Conservation (phyloP, 371 early-diverging fungal species). For the Paramicrosporidium saccamoebae region DNA sequence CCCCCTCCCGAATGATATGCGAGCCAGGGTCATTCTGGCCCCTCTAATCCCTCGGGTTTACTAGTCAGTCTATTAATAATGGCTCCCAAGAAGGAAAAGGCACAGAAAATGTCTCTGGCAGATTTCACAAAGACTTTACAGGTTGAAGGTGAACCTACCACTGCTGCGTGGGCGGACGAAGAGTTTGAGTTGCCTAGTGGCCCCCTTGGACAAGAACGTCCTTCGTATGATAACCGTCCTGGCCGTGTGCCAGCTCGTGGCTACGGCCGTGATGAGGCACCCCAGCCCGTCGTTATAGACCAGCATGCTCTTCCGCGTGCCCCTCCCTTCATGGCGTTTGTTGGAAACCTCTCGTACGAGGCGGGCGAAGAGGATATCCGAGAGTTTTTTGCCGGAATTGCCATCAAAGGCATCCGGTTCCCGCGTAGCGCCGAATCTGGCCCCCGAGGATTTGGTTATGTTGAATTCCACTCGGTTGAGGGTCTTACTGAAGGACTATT, state of each 20-base stretch:
- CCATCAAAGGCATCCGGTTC: constrained; percentile 18
- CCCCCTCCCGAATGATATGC: no score
- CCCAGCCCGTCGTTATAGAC: constrained; percentile 16
- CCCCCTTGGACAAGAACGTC: constrained; percentile 6
- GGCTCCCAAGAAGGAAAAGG: constrained; percentile 9
- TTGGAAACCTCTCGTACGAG: constrained; percentile 61
- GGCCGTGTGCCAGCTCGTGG: constrained; percentile 2
- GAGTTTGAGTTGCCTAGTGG: constrained; percentile 51
- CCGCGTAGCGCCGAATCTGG: constrained; percentile 27
- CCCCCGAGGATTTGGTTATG: constrained; percentile 70
- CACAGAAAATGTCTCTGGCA: constrained; percentile 6
- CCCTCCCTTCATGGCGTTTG: constrained; percentile 53
- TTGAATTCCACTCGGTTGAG: constrained; percentile 53
- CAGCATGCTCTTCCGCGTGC: constrained; percentile 40
- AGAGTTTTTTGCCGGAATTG: constrained; percentile 22
- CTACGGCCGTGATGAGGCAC: constrained; percentile 8
- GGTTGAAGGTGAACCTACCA: constrained; percentile 5
- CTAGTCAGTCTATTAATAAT: no score
- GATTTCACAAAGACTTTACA: no score
- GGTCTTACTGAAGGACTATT: constrained; percentile 40
- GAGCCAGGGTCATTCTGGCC: no score
- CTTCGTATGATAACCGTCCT: constrained; percentile 1
- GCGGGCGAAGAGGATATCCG: constrained; percentile 30
- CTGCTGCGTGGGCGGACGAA: constrained; percentile 69
- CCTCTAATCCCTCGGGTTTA: no score